These are phyloP conservation scores for Punica granatum DNA, from an alignment of 345 rosid species.

Conservation along the genomic window DNA sequence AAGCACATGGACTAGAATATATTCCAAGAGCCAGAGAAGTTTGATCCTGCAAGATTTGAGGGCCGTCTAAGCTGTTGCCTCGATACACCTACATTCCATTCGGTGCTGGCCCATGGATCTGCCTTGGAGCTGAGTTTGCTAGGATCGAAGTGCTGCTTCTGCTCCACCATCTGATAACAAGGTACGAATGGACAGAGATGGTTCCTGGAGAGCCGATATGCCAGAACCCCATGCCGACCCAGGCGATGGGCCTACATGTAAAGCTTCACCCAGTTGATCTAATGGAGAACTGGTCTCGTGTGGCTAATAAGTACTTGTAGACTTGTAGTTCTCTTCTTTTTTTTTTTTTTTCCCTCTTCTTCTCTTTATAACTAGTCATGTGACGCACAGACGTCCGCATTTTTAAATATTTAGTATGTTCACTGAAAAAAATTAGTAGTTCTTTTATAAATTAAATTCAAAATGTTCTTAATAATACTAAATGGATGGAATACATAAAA, in stretches of 20 bases:
- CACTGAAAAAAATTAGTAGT: too few relatives aligned
- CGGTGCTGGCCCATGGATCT: neutral
- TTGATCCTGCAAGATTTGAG: constrained; percentile 25
- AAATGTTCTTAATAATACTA: too few relatives aligned
- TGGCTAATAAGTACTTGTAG: too few relatives aligned
- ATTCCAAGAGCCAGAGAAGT: constrained; percentile 22
- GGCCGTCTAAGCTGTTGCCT: constrained; percentile 10
- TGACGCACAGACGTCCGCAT: too few relatives aligned
- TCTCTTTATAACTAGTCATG: too few relatives aligned
- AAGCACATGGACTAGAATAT: constrained; percentile 26
- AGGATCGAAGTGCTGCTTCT: constrained; percentile 3
- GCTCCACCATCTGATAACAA: neutral
- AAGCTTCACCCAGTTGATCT: constrained; percentile 3
- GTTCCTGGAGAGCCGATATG: constrained; percentile 6
- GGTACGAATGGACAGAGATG: constrained; percentile 5
- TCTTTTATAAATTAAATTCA: too few relatives aligned
- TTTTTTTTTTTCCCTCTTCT: too few relatives aligned
- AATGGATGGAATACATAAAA: too few relatives aligned
- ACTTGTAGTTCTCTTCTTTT: too few relatives aligned
- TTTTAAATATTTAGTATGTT: too few relatives aligned
- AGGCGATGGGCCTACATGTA: constrained; percentile 9
- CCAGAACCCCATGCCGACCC: constrained; percentile 3
- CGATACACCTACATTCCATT: constrained; percentile 25
- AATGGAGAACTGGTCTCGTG: too few relatives aligned
- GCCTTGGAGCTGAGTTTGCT: neutral